These are phyloP conservation scores for Torulaspora indica DNA, from an alignment of 805 yeast genomes.

Conservation along the genomic window DNA sequence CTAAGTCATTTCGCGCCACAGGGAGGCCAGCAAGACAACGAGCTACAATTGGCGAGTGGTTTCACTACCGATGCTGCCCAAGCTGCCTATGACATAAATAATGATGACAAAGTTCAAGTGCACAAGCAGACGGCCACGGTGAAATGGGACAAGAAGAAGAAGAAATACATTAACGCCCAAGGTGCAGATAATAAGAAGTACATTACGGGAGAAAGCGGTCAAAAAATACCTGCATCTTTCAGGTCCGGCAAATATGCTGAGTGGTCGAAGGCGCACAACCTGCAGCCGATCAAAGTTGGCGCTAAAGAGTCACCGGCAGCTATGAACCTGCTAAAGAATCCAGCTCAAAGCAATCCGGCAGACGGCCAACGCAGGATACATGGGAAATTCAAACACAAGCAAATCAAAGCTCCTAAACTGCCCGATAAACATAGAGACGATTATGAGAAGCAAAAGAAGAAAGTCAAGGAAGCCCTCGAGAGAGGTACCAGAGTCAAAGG, in stretches of 20 bases:
- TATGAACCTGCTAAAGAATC: slow-evolving; percentile 35
- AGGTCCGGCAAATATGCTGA: slow-evolving; percentile 87
- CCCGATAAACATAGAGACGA: slow-evolving; percentile 93
- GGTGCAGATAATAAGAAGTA: slow-evolving; percentile 73
- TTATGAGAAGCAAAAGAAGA: slow-evolving; percentile 72
- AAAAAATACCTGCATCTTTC: slow-evolving; percentile 83
- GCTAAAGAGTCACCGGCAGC: slow-evolving; percentile 43
- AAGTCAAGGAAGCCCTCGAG: slow-evolving; percentile 74
- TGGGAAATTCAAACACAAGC: slow-evolving; percentile 66
- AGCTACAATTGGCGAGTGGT: slow-evolving; percentile 48
- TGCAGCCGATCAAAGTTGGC: slow-evolving; percentile 52
- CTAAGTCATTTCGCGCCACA: slow-evolving; percentile 88
- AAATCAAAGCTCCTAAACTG: slow-evolving; percentile 71
- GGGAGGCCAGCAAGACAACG: slow-evolving; percentile 78
- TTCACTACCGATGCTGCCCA: slow-evolving; percentile 79
- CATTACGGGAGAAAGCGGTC: slow-evolving; percentile 93
- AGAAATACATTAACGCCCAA: slow-evolving; percentile 76
- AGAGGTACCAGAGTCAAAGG: slow-evolving; percentile 72
- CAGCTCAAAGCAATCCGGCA: slow-evolving; percentile 25
- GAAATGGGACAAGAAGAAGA: slow-evolving; percentile 91
- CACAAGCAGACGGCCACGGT: slow-evolving; percentile 64
- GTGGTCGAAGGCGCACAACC: slow-evolving; percentile 74
- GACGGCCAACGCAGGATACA: slow-evolving; percentile 33
- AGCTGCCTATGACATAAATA: slow-evolving; percentile 82
- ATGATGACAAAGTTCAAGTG: slow-evolving; percentile 64